phyloP scores from a whole-genome alignment of 1,284 basidiomycete species.

The Flammula alnicola region DNA sequence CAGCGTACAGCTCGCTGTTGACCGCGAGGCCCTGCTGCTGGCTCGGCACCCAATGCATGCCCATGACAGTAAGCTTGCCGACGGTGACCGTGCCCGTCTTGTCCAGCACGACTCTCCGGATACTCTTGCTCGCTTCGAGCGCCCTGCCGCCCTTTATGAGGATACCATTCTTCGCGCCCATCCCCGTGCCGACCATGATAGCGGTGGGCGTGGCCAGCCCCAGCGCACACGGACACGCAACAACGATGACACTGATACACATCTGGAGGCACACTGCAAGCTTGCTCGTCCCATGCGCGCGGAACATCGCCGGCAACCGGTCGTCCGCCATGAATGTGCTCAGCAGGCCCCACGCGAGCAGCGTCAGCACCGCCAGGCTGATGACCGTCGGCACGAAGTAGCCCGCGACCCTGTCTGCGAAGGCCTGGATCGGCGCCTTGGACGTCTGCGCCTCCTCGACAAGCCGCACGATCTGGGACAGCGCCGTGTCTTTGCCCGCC shows the following conservation, averaged over 20 bases:
- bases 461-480: conserved; percentile 95
- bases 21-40: conserved; percentile 20
- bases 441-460: conserved; percentile 98
- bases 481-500: conserved; percentile 94
- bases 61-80: conserved; percentile 72
- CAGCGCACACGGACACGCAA: conserved; percentile 97
- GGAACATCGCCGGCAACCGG: conserved; percentile 84
- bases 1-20: conserved; percentile 49
- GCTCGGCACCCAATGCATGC: conserved; percentile 75
- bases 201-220: conserved; percentile 97
- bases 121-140: conserved; percentile 86
- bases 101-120: conserved; percentile 88
- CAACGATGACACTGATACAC: conserved; percentile 97
- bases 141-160: conserved; percentile 97
- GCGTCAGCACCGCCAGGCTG: conserved; percentile 81
- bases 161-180: conserved; percentile 97
- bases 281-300: conserved; percentile 80
- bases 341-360: conserved; percentile 85
- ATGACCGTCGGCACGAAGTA: conserved; percentile 96
- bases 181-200: conserved; percentile 99
- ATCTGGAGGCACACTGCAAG: conserved; percentile 95
- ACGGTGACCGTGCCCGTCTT: conserved; percentile 98
- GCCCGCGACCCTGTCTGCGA: conserved; percentile 94
- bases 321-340: conserved; percentile 65
- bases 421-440: conserved; percentile 98